Conservation (phyloP, 805 yeast species). For the Teunomyces lycoperdinae region DNA sequence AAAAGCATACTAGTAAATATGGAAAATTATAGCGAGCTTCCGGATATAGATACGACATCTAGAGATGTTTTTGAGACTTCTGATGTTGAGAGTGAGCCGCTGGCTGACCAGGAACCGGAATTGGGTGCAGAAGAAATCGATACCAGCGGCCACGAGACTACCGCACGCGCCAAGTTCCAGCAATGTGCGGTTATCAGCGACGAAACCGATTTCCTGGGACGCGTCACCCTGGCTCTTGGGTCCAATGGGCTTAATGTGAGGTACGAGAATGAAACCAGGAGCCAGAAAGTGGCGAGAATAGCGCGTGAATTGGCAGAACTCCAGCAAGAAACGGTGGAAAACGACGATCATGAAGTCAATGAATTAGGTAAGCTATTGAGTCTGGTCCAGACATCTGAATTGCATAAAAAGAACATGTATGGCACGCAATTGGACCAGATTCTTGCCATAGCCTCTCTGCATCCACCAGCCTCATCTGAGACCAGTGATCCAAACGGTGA, state of each 20-base stretch:
- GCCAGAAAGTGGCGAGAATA: constrained; percentile 37
- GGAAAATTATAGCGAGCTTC: constrained; percentile 15
- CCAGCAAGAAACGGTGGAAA: constrained; percentile 7
- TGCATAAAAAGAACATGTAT: neutral
- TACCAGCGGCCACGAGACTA: neutral
- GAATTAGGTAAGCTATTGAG: constrained; percentile 4
- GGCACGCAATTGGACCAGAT: neutral
- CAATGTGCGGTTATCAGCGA: constrained; percentile 20
- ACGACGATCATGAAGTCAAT: neutral
- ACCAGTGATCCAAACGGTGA: neutral
- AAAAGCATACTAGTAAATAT: neutral
- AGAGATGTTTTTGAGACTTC: constrained; percentile 47
- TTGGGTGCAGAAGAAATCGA: constrained; percentile 1
- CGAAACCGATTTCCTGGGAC: constrained; percentile 39
- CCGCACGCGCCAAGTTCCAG: constrained; percentile 16
- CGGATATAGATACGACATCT: constrained; percentile 15
- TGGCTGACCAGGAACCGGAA: constrained; percentile 6
- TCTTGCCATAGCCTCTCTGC: neutral
- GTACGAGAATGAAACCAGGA: constrained; percentile 32
- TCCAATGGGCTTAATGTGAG: constrained; percentile 22
- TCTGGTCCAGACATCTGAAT: neutral
- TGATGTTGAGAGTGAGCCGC: constrained; percentile 36
- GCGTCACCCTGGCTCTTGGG: constrained; percentile 16
- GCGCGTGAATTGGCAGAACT: constrained; percentile 39
- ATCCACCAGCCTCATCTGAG: no score